Conservation (phyloP, 129 eudicot genomes). For the Helianthus tuberosus region DNA sequence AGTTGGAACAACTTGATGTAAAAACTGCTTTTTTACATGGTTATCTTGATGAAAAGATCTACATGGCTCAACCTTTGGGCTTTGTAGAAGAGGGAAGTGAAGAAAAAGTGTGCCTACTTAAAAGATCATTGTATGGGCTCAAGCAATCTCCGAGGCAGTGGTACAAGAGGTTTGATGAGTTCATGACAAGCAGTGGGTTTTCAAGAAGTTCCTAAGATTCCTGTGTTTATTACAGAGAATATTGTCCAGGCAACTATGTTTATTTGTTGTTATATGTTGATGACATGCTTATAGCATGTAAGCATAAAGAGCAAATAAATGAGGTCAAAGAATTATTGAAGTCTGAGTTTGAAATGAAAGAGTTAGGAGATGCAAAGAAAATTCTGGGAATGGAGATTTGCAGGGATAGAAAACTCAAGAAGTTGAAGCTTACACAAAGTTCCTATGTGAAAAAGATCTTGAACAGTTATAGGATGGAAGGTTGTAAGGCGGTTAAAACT, state of each 20-base stretch:
- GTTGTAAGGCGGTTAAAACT: background rate
- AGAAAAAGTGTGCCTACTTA: background rate
- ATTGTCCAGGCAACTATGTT: background rate
- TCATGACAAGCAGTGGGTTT: background rate
- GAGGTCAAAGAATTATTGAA: background rate
- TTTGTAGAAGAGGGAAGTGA: background rate
- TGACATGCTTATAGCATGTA: background rate
- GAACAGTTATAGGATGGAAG: no score
- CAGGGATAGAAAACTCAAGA: background rate
- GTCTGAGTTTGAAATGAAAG: background rate
- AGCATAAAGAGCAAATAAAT: no score
- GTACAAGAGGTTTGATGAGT: background rate
- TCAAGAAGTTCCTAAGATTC: background rate
- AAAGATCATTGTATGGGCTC: background rate
- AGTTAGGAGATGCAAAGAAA: no score
- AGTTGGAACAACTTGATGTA: background rate
- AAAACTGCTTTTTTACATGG: constrained; percentile 3
- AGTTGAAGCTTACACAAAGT: background rate
- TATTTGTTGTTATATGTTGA: background rate
- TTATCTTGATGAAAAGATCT: background rate
- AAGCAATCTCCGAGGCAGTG: background rate
- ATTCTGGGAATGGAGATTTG: background rate
- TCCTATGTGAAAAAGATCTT: no score
- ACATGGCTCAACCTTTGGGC: background rate
- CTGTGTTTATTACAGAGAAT: background rate